Evolutionary conservation across 306 rosid species (phyloP).

Genomic region (Prosopis cineraria): DNA sequence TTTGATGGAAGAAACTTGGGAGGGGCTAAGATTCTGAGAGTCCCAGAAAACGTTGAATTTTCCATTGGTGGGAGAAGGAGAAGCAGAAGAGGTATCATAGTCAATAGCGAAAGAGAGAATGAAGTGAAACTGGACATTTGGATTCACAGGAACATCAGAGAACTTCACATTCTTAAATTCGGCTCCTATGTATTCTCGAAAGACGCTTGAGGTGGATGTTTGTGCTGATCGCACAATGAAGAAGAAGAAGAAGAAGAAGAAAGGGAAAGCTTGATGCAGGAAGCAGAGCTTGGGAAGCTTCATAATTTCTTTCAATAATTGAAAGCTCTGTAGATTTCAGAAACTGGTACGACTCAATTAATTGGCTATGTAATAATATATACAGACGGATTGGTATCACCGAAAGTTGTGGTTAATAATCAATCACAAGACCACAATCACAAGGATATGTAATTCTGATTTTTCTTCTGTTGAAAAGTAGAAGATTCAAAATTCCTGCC

Average conservation of each 20-base stretch:
- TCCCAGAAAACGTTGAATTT: slow-evolving; percentile 76
- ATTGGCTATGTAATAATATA: too few species aligned
- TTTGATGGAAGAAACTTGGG: slow-evolving; percentile 67
- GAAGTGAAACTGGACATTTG: slow-evolving; percentile 70
- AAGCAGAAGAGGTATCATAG: slow-evolving; percentile 61
- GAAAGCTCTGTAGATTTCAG: not conserved
- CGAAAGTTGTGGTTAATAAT: too few species aligned
- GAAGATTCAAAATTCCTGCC: not conserved
- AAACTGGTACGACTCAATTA: not conserved
- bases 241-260: not conserved
- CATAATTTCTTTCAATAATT: not conserved
- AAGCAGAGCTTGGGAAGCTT: slow-evolving; percentile 24
- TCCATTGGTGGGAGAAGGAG: slow-evolving; percentile 70
- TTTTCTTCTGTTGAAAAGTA: not conserved
- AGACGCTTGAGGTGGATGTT: slow-evolving; percentile 32
- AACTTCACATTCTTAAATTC: slow-evolving; percentile 63
- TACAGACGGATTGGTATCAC: too few species aligned
- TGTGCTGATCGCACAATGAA: slow-evolving; percentile 13
- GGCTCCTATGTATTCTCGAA: slow-evolving; percentile 85
- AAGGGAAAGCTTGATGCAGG: slow-evolving; percentile 26
- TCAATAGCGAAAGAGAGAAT: slow-evolving; percentile 79
- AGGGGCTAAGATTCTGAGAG: slow-evolving; percentile 57
- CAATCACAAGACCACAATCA: too few species aligned
- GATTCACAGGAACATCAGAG: slow-evolving; percentile 66
- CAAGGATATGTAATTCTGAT: too few species aligned